Percentiles rank a stretch among this genome's conserved stretches.
These are phyloP conservation scores for Cerrena zonata DNA, from an alignment of 1,284 basidiomycete species.

Conservation along the genomic window DNA sequence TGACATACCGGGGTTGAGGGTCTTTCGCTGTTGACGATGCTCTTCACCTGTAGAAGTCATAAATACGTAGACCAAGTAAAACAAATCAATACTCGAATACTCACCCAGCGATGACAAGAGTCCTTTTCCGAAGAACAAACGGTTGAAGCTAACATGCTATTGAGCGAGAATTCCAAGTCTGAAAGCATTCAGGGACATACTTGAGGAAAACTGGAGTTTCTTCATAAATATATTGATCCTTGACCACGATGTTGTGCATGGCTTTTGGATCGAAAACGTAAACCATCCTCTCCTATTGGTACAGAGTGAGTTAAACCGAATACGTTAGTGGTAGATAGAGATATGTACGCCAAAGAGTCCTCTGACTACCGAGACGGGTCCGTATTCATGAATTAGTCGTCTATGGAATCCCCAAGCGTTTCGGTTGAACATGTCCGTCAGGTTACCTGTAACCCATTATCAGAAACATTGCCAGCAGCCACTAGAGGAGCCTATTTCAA, in stretches of 20 bases:
- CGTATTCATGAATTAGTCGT: conserved; percentile 2
- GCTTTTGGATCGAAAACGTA: conserved; percentile 23
- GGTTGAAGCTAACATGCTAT: conserved; percentile 3
- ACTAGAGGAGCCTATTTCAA: neutral
- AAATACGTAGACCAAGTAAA: neutral
- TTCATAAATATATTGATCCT: conserved; percentile 22
- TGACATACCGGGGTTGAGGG: conserved; percentile 7
- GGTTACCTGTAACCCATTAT: conserved; percentile 5
- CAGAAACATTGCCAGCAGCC: neutral
- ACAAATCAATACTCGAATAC: neutral
- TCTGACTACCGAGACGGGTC: conserved; percentile 6
- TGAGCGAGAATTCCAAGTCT: neutral
- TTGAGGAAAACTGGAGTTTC: conserved; percentile 32
- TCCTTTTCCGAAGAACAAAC: conserved; percentile 7
- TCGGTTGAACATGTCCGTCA: conserved; percentile 7
- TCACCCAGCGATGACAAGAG: conserved; percentile 7
- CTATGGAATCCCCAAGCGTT: conserved; percentile 9
- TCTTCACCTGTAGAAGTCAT: conserved; percentile 1
- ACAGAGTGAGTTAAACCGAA: neutral
- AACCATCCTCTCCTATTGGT: conserved; percentile 8
- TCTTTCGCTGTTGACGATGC: conserved; percentile 7
- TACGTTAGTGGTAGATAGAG: too few relatives aligned
- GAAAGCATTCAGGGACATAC: conserved; percentile 26
- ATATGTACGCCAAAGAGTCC: conserved; percentile 7
- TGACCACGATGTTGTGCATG: conserved; percentile 23